A percentile compares a stretch with the other conserved stretches of the same genome.
phyloP scores from a whole-genome alignment of 2,329 filamentous ascomycete species.

The Epichloe coenophiala region DNA sequence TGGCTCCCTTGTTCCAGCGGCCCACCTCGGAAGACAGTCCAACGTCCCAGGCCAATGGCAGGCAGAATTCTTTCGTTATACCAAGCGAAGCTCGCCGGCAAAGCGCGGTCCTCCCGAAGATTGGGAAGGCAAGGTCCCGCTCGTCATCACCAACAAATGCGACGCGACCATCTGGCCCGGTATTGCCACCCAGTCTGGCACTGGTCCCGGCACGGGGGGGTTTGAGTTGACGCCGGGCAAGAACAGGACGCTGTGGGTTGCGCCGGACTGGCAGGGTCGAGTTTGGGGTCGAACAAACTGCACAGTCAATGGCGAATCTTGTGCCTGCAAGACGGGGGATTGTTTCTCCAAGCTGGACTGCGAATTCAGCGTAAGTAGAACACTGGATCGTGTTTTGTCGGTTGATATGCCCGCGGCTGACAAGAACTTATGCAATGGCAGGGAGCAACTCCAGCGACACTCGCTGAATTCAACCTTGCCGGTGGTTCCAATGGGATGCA shows the following conservation, averaged over 20 bases:
- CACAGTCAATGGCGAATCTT: conserved; percentile 54
- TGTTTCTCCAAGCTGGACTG: conserved; percentile 60
- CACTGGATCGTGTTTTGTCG: neutral
- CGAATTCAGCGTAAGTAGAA: conserved; percentile 45
- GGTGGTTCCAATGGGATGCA: conserved; percentile 47
- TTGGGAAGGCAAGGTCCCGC: conserved; percentile 33
- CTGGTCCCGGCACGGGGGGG: conserved; percentile 54
- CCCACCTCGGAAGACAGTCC: conserved; percentile 7
- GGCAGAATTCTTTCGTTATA: conserved; percentile 14
- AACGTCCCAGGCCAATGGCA: conserved; percentile 12
- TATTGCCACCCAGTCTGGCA: conserved; percentile 58
- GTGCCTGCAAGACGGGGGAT: conserved; percentile 58
- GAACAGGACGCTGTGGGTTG: conserved; percentile 49
- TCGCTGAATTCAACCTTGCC: conserved; percentile 69
- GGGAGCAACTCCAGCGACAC: conserved; percentile 60
- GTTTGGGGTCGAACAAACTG: conserved; percentile 80
- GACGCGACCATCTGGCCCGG: conserved; percentile 61
- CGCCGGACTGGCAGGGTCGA: conserved; percentile 64
- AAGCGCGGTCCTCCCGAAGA: conserved; percentile 19
- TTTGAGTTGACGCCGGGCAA: conserved; percentile 46
- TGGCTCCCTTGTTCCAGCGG: conserved; percentile 10
- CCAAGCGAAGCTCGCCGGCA: conserved; percentile 12
- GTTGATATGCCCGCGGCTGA: neutral
- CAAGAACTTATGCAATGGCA: conserved; percentile 17
- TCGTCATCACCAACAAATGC: conserved; percentile 62